These are phyloP conservation scores for Scolecobasidium constrictum DNA, from an alignment of 2,329 filamentous ascomycete species.

Conservation along the genomic window DNA sequence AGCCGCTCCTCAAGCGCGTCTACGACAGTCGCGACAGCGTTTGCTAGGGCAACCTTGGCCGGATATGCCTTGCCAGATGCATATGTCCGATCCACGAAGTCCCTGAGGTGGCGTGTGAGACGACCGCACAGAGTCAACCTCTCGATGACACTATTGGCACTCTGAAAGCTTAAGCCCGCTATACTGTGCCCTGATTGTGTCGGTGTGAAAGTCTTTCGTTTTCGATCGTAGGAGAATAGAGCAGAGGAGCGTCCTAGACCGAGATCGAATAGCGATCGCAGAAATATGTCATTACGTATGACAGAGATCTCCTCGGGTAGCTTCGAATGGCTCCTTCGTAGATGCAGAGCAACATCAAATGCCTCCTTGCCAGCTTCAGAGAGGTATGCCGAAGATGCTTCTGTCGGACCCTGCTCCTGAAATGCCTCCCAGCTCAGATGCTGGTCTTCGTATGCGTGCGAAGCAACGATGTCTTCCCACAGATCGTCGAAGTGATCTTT, in stretches of 20 bases:
- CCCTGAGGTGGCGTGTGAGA: conserved; percentile 22
- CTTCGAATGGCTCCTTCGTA: conserved; percentile 5
- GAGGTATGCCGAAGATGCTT: conserved; percentile 42
- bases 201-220: conserved; percentile 41
- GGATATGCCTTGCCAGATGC: conserved; percentile 23
- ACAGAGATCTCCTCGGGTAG: conserved; percentile 20
- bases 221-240: conserved; percentile 53
- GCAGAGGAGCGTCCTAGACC: conserved; percentile 61
- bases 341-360: conserved; percentile 50
- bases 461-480: conserved; percentile 26
- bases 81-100: conserved; percentile 26
- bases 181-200: conserved; percentile 33
- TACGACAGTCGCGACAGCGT: conserved; percentile 27
- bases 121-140: conserved; percentile 29
- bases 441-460: conserved; percentile 20
- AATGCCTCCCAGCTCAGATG: conserved; percentile 65
- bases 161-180: conserved; percentile 38
- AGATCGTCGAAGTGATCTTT: conserved; percentile 24
- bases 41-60: conserved; percentile 30
- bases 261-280: conserved; percentile 50
- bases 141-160: conserved; percentile 42
- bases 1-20: conserved; percentile 30
- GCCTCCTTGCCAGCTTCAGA: conserved; percentile 56
- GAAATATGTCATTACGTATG: conserved; percentile 24
- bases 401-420: conserved; percentile 29